Evolutionary conservation across 2,329 filamentous ascomycete genomes (phyloP), one percentile per base, ranked within the genome.

Genomic region (Apiospora aurea): DNA sequence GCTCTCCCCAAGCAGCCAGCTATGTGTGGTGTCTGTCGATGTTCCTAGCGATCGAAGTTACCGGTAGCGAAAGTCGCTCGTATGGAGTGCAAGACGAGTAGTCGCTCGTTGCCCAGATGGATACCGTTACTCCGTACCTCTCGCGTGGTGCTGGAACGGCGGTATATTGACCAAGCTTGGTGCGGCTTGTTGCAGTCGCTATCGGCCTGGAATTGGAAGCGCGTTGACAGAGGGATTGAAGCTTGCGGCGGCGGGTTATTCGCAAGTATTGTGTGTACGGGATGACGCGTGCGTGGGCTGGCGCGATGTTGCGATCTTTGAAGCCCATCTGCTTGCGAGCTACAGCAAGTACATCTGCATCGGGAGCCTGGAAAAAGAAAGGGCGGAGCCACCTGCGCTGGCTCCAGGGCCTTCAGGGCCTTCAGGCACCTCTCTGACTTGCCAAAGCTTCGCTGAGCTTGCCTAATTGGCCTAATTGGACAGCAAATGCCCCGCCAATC

Each of bases 331-430:
- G 53, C 26, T 34, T 61, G 18, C 26, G 21, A 34, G 53, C 53
- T 34, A 34, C 14, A 24, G n/a, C 24, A 26, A 24, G n/a, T 51
- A 26, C 49, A 51, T 24, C 49, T 51, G 49, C n/a, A 14, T 6
- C n/a, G 11, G 49, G n/a, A 26, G 49, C 49, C n/a, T 51, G 49
- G 49, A 51, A 51, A 51, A 51, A 51, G 49, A 51, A 51, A 51
- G 11, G 11, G n/a, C 24, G 49, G 49, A 24, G 10, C 49, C n/a
- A 51, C 8, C 2, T 49, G 46, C 26, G 24, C 24, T 53, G 8
- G 6, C 41, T 43, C 6, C 18, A n/a, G 21, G 21, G 18, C 5
- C 47, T 49, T 5, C 18, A n/a, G 21, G 21, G 18, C 5, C 47
- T 49, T 61, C 26, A 61, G 53, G 53, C 34, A 21, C 49, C 41